A percentile compares a stretch with the other conserved stretches of the same genome.
These are phyloP conservation scores for Sesbania bispinosa DNA, from an alignment of 306 rosid genomes.

Conservation along the genomic window DNA sequence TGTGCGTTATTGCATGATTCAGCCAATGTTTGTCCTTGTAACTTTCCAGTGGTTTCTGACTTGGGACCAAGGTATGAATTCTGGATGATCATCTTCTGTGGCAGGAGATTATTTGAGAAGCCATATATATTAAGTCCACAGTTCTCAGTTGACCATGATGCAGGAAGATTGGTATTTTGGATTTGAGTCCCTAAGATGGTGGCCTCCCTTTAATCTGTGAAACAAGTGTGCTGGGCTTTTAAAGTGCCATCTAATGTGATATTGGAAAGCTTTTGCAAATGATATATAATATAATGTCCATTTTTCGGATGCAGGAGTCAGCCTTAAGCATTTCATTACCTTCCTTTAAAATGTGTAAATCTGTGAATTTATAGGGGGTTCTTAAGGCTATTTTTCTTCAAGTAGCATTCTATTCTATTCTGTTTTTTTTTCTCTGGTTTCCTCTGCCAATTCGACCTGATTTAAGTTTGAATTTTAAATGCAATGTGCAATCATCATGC, in stretches of 20 bases:
- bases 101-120: background rate
- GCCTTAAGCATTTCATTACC: background rate
- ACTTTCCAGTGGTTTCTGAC: background rate
- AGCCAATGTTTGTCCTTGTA: background rate
- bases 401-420: background rate
- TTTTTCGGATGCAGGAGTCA: background rate
- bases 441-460: background rate
- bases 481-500: background rate
- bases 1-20: background rate
- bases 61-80: slow-evolving; percentile 4
- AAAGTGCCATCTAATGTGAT: background rate
- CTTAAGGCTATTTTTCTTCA: background rate
- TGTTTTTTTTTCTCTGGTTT: background rate
- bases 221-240: background rate
- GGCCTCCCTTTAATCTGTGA: background rate
- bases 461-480: background rate
- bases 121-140: background rate
- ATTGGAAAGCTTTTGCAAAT: background rate
- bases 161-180: background rate
- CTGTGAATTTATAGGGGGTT: background rate
- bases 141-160: background rate
- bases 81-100: background rate
- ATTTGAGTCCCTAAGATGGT: slow-evolving; percentile 2
- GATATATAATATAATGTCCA: background rate
- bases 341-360: background rate